A percentile compares a stretch with the other conserved stretches of the same genome.
Conservation (phyloP, 768 basidiomycete genomes). For the Serendipita indica region DNA sequence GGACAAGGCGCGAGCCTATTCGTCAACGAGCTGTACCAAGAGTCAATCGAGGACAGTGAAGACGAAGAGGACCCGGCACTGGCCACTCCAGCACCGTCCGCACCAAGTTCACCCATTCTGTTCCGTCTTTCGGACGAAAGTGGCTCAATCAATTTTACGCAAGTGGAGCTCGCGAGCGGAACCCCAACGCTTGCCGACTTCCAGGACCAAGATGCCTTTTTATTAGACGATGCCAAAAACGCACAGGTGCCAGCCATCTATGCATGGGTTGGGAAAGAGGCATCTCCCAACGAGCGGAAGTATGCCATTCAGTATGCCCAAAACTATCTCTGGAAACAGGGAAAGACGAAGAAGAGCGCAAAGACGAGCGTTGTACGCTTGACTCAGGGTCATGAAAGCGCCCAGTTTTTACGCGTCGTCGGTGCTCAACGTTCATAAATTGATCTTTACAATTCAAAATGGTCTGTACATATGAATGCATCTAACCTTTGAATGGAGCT, state of each 20-base stretch:
- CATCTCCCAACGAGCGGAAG: slow-evolving; percentile 34
- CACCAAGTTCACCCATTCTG: slow-evolving; percentile 20
- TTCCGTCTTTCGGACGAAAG: slow-evolving; percentile 35
- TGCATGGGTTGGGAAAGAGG: slow-evolving; percentile 41
- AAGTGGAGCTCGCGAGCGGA: slow-evolving; percentile 17
- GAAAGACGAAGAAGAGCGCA: slow-evolving; percentile 14
- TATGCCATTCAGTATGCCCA: slow-evolving; percentile 44
- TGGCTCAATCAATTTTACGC: slow-evolving; percentile 27
- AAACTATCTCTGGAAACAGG: slow-evolving; percentile 31
- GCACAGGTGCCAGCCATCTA: slow-evolving; percentile 31
- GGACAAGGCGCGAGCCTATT: slow-evolving; percentile 33
- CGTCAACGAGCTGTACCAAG: slow-evolving; percentile 31
- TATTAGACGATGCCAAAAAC: slow-evolving; percentile 32
- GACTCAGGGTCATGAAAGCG: slow-evolving; percentile 38
- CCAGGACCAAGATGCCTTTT: slow-evolving; percentile 35
- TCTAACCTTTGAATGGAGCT: too few relatives aligned
- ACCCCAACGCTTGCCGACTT: slow-evolving; percentile 23
- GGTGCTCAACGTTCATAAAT: slow-evolving; percentile 9
- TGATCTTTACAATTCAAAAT: too few relatives aligned
- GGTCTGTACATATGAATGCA: too few relatives aligned
- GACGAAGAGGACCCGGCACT: slow-evolving; percentile 11
- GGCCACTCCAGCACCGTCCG: background rate
- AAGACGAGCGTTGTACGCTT: slow-evolving; percentile 36
- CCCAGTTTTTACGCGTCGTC: slow-evolving; percentile 29
- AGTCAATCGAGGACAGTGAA: slow-evolving; percentile 16